Conservation (phyloP, 2,329 filamentous ascomycete genomes). For the Bertia moriformis region DNA sequence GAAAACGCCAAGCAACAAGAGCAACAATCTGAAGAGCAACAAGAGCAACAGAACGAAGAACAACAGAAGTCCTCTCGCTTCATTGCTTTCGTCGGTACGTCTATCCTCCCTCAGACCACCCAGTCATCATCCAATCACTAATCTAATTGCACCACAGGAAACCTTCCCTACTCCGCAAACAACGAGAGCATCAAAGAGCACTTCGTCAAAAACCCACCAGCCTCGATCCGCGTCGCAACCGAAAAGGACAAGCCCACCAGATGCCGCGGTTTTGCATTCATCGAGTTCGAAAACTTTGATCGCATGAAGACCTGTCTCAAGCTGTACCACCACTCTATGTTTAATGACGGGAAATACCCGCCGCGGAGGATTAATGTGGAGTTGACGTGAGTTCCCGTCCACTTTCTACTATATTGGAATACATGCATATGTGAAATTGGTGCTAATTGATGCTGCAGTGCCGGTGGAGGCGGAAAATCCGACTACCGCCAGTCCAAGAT, state of each 20-base stretch:
- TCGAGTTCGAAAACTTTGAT: conserved; percentile 77
- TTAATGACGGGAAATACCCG: conserved; percentile 37
- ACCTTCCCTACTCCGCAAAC: conserved; percentile 76
- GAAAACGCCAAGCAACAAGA: conserved; percentile 2
- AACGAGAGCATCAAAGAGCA: conserved; percentile 54
- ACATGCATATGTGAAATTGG: no score
- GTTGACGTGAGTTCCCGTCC: conserved; percentile 57
- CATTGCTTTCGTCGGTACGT: conserved; percentile 62
- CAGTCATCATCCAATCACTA: conserved; percentile 3
- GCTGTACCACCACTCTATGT: conserved; percentile 74
- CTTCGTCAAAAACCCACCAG: conserved; percentile 63
- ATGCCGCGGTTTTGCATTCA: conserved; percentile 67
- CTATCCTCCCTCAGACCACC: no score
- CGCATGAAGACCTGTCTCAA: conserved; percentile 87
- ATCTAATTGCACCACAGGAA: conserved; percentile 34
- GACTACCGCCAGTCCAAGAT: conserved; percentile 62
- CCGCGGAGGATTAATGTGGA: conserved; percentile 81
- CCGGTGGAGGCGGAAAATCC: conserved; percentile 64
- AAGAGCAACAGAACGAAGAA: no score
- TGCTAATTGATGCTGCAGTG: no score
- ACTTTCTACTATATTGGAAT: conserved; percentile 1
- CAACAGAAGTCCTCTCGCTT: conserved; percentile 37
- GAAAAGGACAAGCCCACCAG: conserved; percentile 46
- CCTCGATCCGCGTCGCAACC: conserved; percentile 58
- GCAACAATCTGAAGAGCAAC: conserved; percentile 2